Conservation (phyloP, 164 flowering plant species). For the Annona squamosa region DNA sequence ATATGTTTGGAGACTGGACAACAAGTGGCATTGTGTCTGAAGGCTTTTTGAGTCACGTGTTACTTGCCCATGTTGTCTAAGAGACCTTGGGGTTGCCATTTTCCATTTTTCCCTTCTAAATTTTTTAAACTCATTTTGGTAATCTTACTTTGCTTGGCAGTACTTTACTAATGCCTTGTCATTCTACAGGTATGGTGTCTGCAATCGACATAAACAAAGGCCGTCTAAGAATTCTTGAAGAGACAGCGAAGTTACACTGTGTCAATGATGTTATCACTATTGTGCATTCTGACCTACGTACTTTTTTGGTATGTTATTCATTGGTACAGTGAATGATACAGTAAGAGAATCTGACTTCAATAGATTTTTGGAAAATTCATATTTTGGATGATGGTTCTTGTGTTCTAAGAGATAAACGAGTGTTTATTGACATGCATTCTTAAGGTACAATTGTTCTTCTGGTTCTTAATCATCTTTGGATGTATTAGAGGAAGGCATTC, state of each 20-base stretch:
- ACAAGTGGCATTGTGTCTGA: background rate
- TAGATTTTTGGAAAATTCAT: background rate
- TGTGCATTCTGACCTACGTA: conserved; percentile 65
- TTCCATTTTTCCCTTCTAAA: background rate
- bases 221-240: conserved; percentile 71
- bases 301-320: conserved; percentile 41
- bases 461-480: too few species aligned
- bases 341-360: background rate
- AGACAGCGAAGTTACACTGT: conserved; percentile 64
- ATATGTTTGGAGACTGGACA: background rate
- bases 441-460: too few species aligned
- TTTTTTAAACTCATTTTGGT: background rate
- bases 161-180: conserved; percentile 1
- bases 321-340: background rate
- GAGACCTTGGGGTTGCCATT: too few species aligned
- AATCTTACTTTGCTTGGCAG: background rate
- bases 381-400: too few species aligned
- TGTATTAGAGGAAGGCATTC: too few species aligned
- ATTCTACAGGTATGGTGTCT: conserved; percentile 51
- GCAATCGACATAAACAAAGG: conserved; percentile 85
- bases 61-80: too few species aligned
- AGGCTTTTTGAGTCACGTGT: background rate
- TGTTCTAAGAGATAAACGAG: too few species aligned
- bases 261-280: conserved; percentile 53
- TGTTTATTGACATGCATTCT: too few species aligned